phyloP scores from a whole-genome alignment of 2,329 filamentous ascomycete genomes.

The Diaporthe citriasiana region DNA sequence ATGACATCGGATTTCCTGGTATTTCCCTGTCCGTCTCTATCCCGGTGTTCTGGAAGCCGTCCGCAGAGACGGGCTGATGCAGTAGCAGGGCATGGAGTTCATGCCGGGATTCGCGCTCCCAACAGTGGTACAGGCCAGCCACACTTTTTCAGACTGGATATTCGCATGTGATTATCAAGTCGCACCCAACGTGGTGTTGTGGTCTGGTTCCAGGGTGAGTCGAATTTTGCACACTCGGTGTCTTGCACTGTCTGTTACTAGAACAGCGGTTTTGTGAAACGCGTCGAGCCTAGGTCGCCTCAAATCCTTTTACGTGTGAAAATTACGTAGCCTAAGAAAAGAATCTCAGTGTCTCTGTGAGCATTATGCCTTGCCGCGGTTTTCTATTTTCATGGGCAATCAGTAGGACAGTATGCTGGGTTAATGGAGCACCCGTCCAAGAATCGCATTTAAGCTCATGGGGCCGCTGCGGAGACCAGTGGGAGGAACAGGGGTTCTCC shows the following conservation, averaged over 20 bases:
- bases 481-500: conserved; percentile 36
- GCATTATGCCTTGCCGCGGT: not conserved
- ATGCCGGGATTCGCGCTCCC: not conserved
- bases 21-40: not conserved
- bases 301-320: not conserved
- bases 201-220: not conserved
- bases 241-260: not conserved
- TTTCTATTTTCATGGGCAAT: not conserved
- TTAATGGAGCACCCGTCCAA: not conserved
- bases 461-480: conserved; percentile 12
- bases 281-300: not conserved
- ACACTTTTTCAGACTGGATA: not conserved
- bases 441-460: conserved; percentile 37
- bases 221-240: not conserved
- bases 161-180: not conserved
- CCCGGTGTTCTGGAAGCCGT: not conserved
- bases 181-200: not conserved
- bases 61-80: not conserved
- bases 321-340: not conserved
- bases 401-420: not conserved
- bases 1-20: not conserved
- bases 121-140: not conserved
- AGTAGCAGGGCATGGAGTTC: not conserved
- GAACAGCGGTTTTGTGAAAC: not conserved
- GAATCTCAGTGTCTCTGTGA: no score